phyloP scores from a whole-genome alignment of 345 rosid species.

The Gossypium thurberi region DNA sequence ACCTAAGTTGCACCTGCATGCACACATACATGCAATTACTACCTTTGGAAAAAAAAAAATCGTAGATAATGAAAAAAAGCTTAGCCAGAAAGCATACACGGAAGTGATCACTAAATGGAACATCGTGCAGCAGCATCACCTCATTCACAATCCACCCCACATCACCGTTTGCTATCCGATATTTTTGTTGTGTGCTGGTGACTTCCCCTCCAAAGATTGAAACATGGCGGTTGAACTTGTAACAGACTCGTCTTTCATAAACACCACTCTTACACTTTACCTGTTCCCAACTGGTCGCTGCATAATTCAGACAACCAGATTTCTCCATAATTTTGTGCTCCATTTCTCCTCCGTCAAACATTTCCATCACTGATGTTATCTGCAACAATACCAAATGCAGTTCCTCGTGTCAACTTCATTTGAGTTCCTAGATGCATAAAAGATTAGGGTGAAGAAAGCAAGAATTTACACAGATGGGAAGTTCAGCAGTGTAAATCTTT shows the following conservation, averaged over 20 bases:
- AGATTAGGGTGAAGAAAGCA: neutral
- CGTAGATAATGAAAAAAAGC: neutral
- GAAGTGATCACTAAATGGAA: conserved; percentile 65
- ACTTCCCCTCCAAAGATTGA: conserved; percentile 87
- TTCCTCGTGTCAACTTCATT: neutral
- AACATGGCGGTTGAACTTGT: conserved; percentile 54
- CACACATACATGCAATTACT: neutral
- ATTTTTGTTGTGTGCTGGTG: conserved; percentile 54
- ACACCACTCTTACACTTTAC: conserved; percentile 29
- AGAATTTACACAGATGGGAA: conserved; percentile 51
- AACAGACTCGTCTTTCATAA: conserved; percentile 47
- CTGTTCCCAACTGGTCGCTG: conserved; percentile 53
- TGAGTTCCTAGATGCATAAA: neutral
- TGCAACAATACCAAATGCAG: conserved; percentile 22
- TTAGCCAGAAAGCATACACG: conserved; percentile 28
- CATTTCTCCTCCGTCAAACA: conserved; percentile 62
- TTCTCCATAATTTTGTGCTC: conserved; percentile 71
- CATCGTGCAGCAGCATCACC: conserved; percentile 51
- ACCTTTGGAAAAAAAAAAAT: neutral
- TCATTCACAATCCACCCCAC: conserved; percentile 68
- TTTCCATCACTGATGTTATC: conserved; percentile 52
- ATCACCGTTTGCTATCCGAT: conserved; percentile 28
- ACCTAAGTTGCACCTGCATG: conserved; percentile 52
- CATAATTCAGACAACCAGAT: conserved; percentile 64
- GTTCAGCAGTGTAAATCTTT: conserved; percentile 48